Evolutionary conservation across 805 yeast species (phyloP).

Genomic region (Cyberlindnera petersonii): DNA sequence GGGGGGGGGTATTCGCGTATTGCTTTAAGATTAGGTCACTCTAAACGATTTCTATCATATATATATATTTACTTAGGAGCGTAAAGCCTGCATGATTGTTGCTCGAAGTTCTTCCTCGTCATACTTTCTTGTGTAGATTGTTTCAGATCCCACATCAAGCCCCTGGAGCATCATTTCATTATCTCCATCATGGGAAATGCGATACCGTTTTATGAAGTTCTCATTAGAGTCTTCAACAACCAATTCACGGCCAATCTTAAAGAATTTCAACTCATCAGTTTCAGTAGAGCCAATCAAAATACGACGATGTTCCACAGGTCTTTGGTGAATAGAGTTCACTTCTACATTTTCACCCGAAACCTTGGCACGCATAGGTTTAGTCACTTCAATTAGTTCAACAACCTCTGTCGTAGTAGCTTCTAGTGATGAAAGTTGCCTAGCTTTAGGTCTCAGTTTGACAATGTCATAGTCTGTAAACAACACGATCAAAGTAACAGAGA

Average conservation of each 20-base stretch:
- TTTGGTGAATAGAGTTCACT: slow-evolving; percentile 2
- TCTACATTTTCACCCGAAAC: neutral
- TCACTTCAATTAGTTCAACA: slow-evolving; percentile 1
- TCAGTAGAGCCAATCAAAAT: slow-evolving; percentile 9
- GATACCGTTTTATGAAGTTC: slow-evolving; percentile 13
- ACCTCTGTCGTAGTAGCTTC: slow-evolving; percentile 1
- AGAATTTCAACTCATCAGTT: slow-evolving; percentile 14
- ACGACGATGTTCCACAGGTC: slow-evolving; percentile 4
- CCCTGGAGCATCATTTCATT: slow-evolving; percentile 6
- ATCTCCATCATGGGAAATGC: slow-evolving; percentile 3
- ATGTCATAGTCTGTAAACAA: slow-evolving; percentile 9
- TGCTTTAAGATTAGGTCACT: too few species aligned
- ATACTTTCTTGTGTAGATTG: neutral
- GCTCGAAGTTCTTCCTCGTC: slow-evolving; percentile 9
- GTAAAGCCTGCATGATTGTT: slow-evolving; percentile 3
- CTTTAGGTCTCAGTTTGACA: slow-evolving; percentile 7
- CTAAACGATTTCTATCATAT: too few species aligned
- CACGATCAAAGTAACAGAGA: slow-evolving; percentile 65
- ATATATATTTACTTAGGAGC: too few species aligned
- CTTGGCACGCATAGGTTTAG: neutral
- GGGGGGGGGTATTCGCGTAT: neutral
- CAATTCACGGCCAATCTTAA: slow-evolving; percentile 15
- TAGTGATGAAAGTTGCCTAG: neutral
- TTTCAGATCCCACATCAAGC: slow-evolving; percentile 4
- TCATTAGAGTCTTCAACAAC: slow-evolving; percentile 15